Conservation (phyloP, 208 protist species). For the Leptomonas seymouri region DNA sequence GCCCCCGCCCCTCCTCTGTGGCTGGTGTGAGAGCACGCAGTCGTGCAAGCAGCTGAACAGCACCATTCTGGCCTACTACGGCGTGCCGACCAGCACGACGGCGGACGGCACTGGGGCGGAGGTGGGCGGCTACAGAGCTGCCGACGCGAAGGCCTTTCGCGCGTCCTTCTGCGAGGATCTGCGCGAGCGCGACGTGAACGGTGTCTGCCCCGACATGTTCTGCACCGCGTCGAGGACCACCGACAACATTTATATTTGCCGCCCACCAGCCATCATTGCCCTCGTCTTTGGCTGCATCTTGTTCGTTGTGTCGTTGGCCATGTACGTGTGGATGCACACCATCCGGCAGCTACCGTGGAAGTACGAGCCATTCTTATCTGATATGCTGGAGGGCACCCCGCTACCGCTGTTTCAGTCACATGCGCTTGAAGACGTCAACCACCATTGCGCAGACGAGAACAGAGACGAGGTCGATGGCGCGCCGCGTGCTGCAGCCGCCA, state of each 20-base stretch:
- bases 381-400: conserved; percentile 33
- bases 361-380: conserved; percentile 53
- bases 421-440: neutral
- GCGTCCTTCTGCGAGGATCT: conserved; percentile 42
- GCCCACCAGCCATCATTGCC: conserved; percentile 31
- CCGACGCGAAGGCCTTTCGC: conserved; percentile 23
- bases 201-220: conserved; percentile 54
- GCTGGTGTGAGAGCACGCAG: conserved; percentile 48
- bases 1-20: conserved; percentile 41
- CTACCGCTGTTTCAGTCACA: no score
- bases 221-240: conserved; percentile 50
- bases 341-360: conserved; percentile 65
- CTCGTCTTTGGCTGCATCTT: conserved; percentile 47
- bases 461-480: no score
- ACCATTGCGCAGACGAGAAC: no score
- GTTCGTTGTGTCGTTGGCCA: conserved; percentile 29
- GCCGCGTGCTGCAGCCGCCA: neutral
- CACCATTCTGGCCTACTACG: conserved; percentile 29
- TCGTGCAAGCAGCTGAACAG: conserved; percentile 47
- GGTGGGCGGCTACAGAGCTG: no score
- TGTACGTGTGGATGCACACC: conserved; percentile 47
- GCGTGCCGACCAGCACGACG: neutral
- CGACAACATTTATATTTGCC: conserved; percentile 80
- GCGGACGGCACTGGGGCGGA: neutral
- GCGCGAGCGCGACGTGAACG: conserved; percentile 37